Percentiles rank a stretch among this genome's conserved stretches.
phyloP scores from a whole-genome alignment of 2,329 filamentous ascomycete species.

The Paradendryphiella salina region DNA sequence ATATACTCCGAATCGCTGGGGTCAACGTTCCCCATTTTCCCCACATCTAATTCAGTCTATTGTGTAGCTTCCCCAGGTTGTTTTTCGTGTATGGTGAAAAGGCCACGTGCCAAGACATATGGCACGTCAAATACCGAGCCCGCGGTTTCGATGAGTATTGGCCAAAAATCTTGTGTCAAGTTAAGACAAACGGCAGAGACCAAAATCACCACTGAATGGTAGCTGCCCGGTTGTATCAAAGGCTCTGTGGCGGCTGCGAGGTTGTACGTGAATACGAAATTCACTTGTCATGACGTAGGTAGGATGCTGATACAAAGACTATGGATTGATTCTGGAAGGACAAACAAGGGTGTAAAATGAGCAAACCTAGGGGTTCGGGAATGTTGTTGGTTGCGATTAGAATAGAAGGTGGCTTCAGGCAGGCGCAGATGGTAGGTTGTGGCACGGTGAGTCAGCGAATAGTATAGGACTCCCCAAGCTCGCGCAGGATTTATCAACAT shows the following conservation, averaged over 20 bases:
- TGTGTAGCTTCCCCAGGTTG: not conserved
- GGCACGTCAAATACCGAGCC: slow-evolving; percentile 6
- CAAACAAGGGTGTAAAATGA: not conserved
- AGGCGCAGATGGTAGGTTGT: not conserved
- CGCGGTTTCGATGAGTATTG: slow-evolving; percentile 1
- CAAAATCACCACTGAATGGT: slow-evolving; percentile 1
- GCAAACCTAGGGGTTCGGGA: not conserved
- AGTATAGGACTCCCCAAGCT: not conserved
- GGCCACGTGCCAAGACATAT: slow-evolving; percentile 1
- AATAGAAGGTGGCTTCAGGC: not conserved
- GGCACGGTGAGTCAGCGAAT: not conserved
- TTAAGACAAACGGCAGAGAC: not conserved
- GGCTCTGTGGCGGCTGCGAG: not conserved
- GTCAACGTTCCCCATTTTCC: not conserved
- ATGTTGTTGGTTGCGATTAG: not conserved
- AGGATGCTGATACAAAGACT: not conserved
- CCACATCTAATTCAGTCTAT: slow-evolving; percentile 1
- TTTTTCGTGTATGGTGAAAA: slow-evolving; percentile 1
- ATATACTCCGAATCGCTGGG: not conserved
- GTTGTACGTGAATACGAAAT: not conserved
- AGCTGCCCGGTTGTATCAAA: not conserved
- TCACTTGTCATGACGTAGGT: not conserved
- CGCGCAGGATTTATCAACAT: not conserved
- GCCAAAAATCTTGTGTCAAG: not conserved
- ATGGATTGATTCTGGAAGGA: not conserved